Conservation (phyloP, 257 asterid species). For the Solanum pinnatisectum region DNA sequence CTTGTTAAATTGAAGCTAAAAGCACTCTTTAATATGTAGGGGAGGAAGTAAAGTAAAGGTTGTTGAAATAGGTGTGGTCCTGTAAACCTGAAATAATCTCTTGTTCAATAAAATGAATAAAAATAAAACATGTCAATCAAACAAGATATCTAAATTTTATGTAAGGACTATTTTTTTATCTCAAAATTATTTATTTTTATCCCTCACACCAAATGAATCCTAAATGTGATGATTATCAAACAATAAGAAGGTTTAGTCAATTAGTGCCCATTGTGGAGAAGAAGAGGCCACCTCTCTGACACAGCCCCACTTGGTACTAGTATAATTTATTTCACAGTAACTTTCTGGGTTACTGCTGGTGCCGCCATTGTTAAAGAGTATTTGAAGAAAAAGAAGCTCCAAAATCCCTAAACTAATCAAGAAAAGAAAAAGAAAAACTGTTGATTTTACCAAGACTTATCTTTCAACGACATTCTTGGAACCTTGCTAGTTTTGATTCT, state of each 20-base stretch:
- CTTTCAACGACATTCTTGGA: not conserved
- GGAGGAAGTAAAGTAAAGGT: not conserved
- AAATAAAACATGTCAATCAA: not conserved
- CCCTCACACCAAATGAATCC: too few relatives aligned
- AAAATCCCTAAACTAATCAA: not conserved
- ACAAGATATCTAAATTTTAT: too few relatives aligned
- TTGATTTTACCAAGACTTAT: not conserved
- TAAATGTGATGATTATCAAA: not conserved
- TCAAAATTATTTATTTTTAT: too few relatives aligned
- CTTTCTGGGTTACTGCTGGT: not conserved
- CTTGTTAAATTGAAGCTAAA: not conserved
- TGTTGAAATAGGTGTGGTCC: not conserved
- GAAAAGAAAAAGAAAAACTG: not conserved
- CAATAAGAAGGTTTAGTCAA: not conserved
- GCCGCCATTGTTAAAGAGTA: not conserved
- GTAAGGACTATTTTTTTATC: too few relatives aligned
- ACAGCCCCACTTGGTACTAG: not conserved
- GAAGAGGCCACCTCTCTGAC: not conserved
- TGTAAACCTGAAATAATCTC: not conserved
- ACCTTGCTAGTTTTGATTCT: not conserved
- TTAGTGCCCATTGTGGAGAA: not conserved
- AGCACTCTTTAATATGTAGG: not conserved
- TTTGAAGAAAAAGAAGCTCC: not conserved
- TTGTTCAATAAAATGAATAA: not conserved
- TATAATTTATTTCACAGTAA: not conserved